phyloP scores from a whole-genome alignment of 129 eudicot genomes.

The Heracleum sosnowskyi region DNA sequence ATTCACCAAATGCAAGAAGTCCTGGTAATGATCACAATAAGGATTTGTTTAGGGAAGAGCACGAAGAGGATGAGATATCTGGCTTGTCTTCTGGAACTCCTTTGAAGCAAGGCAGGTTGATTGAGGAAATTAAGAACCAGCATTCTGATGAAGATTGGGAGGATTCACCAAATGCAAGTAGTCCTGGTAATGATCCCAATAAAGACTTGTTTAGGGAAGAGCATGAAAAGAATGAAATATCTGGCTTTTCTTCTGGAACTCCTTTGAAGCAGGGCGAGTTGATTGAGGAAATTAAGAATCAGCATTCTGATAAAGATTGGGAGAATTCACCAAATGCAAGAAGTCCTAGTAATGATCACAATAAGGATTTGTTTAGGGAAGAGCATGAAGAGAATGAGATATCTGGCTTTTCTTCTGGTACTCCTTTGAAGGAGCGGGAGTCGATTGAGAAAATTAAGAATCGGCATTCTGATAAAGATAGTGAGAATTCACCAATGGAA shows the following conservation, averaged over 20 bases:
- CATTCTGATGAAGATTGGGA: constrained; percentile 1
- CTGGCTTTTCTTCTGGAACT: constrained; percentile 13
- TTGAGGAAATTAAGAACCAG: constrained; percentile 7
- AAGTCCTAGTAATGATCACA: constrained; percentile 5
- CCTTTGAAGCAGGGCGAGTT: neutral
- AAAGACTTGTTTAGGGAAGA: neutral
- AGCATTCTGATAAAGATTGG: neutral
- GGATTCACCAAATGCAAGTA: constrained; percentile 5
- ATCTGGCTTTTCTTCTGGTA: constrained; percentile 16
- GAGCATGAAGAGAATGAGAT: constrained; percentile 13
- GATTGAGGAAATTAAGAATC: constrained; percentile 6
- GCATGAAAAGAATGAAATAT: constrained; percentile 13
- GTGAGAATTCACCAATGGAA: neutral
- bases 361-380: neutral
- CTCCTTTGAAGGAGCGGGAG: neutral
- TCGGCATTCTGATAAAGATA: neutral
- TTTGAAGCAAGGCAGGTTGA: neutral
- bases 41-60: neutral
- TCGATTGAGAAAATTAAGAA: constrained; percentile 3
- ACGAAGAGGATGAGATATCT: constrained; percentile 16
- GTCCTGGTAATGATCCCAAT: neutral
- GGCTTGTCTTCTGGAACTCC: constrained; percentile 9
- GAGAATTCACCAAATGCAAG: neutral
- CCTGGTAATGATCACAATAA: neutral
- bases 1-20: neutral